Evolutionary conservation across 163 green algal species (phyloP), one percentile per base, ranked within the genome.

Genomic region (Smithsoniella earleae): DNA sequence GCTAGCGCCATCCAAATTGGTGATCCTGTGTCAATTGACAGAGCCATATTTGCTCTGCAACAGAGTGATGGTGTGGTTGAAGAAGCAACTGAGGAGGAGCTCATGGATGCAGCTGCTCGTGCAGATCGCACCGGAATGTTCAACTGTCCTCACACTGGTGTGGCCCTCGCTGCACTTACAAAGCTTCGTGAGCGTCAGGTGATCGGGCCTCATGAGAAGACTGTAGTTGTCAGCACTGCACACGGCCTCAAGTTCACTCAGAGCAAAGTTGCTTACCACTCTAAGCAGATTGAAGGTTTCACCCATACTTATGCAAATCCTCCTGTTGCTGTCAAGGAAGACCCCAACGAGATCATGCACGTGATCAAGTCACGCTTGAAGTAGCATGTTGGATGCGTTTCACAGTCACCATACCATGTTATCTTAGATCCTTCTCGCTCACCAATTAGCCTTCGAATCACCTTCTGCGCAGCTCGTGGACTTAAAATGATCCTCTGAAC

Each of bases 81-180:
- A 83, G 91, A 97, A 78, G 91, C 91, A 1, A 92, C 63, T 4
- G 94, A 99, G 85, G 94, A 98, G 82, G 94, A 99, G 84, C 86
- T 99, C 20, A 98, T 99, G 93, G 94, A 99, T 64, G 94, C 94
- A 38, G 90, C 94, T 3, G 94, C 94, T 2, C 84, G 90, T 22
- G 94, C 90, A 6, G 94, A 99, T 80, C 84, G 89, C 44, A 98
- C 94, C n/a, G 94, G 94, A 78, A 99, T 98, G 94, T 98, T 99
- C 89, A 99, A 99, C 87, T 98, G 94, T 84, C 94, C 94, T 16
- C 94, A 99, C 87, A 98, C 94, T 20, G 93, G 93, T 43, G 93
- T 99, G 16, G 94, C 94, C 30, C 86, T 99, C 28, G 86, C 91
- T n/a, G 94, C 94, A 25, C 84, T 99, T 28, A 95, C 87, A 76